Base-by-base conservation (phyloP, 2,329 filamentous ascomycete genomes). In the Penicillium sp. region DNA sequence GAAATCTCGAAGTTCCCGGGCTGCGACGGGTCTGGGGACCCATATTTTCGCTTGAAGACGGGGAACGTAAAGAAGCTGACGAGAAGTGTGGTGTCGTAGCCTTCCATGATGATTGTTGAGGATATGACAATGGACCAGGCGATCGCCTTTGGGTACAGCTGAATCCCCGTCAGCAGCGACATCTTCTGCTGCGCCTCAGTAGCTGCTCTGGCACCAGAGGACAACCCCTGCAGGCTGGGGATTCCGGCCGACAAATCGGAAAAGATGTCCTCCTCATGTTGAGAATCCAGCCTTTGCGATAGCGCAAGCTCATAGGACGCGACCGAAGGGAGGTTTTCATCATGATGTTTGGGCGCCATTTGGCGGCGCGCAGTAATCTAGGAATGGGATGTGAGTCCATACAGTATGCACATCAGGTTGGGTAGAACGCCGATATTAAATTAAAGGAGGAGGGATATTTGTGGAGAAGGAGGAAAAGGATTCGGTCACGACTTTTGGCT, bases 331-430 rank as follows among this genome's bases (percentile, higher is more conserved):
- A 13, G 9, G 35, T 38, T 9, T 8, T 13, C 35, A 11, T 13
- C 9, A 2, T 9, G 9, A 38, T 15, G 11, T 38, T 38, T 38
- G 4, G 35, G 11, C 8, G 11, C 4, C 35, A 38, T 38, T 15
- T 38, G 11, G 9, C 35, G 35, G 4, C 35, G 35, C 11, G 13
- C 11, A 38, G 9, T 8, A 38, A 38, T 15, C 15, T 15, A 38
- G 35, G 31, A 35, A 13, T 13, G 8, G 8, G 8, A 9, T 7
- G 8, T 9, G 8, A 35, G 31, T 35, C 31, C 31, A 35, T 35
- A 35, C 13, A 11, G 15, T 70, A 73, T 44, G 52, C 72, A 6
- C 23, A 60, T 13, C 57, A 57, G 11, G 60, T 64, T 38, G 38
- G 41, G 26, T 5, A 5, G 26, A 26, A 26, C 5, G 26, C 26